These are phyloP conservation scores for Phlyctochytrium arcticum DNA, from an alignment of 192 early-diverging fungal species.

Conservation along the genomic window DNA sequence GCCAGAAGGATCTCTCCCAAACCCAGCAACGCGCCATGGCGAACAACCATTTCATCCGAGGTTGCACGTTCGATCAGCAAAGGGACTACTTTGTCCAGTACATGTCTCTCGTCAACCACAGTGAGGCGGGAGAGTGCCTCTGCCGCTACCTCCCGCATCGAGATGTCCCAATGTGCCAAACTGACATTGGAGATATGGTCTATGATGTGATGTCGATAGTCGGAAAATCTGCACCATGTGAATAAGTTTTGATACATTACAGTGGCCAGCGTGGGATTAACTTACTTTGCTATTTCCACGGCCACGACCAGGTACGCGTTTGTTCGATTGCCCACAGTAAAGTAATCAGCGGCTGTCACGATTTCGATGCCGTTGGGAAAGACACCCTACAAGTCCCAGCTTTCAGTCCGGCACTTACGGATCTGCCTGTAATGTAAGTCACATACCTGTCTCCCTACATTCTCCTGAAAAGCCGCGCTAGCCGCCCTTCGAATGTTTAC, in stretches of 20 bases:
- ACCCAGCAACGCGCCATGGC: constrained; percentile 61
- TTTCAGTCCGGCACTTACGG: neutral
- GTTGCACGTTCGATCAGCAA: constrained; percentile 42
- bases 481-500: constrained; percentile 88
- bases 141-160: constrained; percentile 72
- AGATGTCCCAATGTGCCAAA: constrained; percentile 83
- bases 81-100: neutral
- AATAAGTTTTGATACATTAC: too few relatives aligned
- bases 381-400: constrained; percentile 46
- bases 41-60: constrained; percentile 44
- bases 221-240: constrained; percentile 51
- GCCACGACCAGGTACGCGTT: constrained; percentile 71
- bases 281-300: constrained; percentile 66
- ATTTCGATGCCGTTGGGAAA: constrained; percentile 95
- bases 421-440: neutral
- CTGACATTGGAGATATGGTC: constrained; percentile 64
- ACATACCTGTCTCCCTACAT: constrained; percentile 72
- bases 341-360: constrained; percentile 88
- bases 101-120: constrained; percentile 24
- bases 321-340: constrained; percentile 78
- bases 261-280: neutral
- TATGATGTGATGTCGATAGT: constrained; percentile 73
- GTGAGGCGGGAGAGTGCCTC: constrained; percentile 66
- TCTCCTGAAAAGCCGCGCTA: constrained; percentile 96
- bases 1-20: constrained; percentile 57